Evolutionary conservation across 23 red algal genomes (phyloP).

Genomic region (Gracilaria caudata): DNA sequence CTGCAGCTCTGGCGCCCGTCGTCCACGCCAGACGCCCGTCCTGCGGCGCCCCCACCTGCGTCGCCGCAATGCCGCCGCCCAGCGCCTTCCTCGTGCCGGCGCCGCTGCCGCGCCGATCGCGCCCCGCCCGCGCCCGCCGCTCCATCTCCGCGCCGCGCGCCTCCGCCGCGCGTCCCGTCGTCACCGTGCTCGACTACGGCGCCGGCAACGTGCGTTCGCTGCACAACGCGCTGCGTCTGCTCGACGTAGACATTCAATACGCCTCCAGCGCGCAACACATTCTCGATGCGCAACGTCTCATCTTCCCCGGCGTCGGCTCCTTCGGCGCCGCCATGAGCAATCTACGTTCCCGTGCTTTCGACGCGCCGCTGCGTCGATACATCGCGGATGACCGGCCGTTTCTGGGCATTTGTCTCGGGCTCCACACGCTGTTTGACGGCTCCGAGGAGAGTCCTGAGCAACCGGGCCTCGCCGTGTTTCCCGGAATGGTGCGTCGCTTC

Average conservation of each 20-base stretch:
- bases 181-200: constrained; percentile 84
- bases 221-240: constrained; percentile 65
- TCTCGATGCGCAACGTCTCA: constrained; percentile 37
- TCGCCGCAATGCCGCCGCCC: background rate
- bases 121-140: background rate
- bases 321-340: constrained; percentile 82
- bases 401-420: constrained; percentile 84
- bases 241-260: constrained; percentile 44
- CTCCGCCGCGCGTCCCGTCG: constrained; percentile 10
- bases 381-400: constrained; percentile 56
- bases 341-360: constrained; percentile 54
- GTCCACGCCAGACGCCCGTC: too few species aligned
- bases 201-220: constrained; percentile 84
- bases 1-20: too few species aligned
- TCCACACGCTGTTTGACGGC: constrained; percentile 73
- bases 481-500: constrained; percentile 60
- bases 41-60: background rate
- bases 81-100: background rate
- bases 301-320: constrained; percentile 87
- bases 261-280: constrained; percentile 51
- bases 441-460: constrained; percentile 68
- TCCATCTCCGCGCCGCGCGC: background rate
- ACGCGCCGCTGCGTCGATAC: constrained; percentile 41
- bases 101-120: constrained; percentile 17
- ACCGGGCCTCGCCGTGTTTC: constrained; percentile 65